These are phyloP conservation scores for Herpomyces periplanetae DNA, from an alignment of 2,329 filamentous ascomycete genomes.

Conservation along the genomic window DNA sequence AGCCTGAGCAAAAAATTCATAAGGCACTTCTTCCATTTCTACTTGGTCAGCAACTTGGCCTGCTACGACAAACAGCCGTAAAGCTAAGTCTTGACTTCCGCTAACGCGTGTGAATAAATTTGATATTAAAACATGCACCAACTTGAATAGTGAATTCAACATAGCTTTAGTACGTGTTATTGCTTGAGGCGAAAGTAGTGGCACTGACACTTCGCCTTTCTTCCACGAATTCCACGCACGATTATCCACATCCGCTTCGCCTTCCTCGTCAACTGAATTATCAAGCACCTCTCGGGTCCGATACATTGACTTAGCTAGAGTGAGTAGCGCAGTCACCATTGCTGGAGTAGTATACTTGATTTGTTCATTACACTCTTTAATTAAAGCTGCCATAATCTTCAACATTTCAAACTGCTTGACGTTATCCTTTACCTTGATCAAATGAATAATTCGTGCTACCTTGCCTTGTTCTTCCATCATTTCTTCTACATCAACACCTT, in stretches of 20 bases:
- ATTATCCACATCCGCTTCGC: no score
- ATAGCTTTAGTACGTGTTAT: conserved; percentile 86
- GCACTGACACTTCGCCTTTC: no score
- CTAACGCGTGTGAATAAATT: neutral
- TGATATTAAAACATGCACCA: conserved; percentile 26
- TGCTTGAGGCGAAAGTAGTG: conserved; percentile 36
- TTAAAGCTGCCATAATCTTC: conserved; percentile 16
- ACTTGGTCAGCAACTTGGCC: conserved; percentile 72
- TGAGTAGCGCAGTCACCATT: conserved; percentile 55
- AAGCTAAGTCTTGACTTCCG: conserved; percentile 29
- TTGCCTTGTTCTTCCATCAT: conserved; percentile 93
- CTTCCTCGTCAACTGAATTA: no score
- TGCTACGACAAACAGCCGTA: conserved; percentile 61
- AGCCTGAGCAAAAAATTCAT: conserved; percentile 91
- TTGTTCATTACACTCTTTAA: conserved; percentile 67
- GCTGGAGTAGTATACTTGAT: conserved; percentile 85
- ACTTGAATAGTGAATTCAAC: conserved; percentile 48
- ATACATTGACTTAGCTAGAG: conserved; percentile 48
- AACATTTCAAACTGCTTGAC: conserved; percentile 50
- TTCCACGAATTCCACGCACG: no score
- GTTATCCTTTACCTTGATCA: conserved; percentile 46
- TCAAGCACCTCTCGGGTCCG: conserved; percentile 65
- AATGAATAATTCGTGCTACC: conserved; percentile 64
- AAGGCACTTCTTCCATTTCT: conserved; percentile 73
- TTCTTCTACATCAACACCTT: conserved; percentile 60